Evolutionary conservation across 345 rosid species (phyloP), one percentile per base, ranked within the genome.

Genomic region (Geranium brycei): DNA sequence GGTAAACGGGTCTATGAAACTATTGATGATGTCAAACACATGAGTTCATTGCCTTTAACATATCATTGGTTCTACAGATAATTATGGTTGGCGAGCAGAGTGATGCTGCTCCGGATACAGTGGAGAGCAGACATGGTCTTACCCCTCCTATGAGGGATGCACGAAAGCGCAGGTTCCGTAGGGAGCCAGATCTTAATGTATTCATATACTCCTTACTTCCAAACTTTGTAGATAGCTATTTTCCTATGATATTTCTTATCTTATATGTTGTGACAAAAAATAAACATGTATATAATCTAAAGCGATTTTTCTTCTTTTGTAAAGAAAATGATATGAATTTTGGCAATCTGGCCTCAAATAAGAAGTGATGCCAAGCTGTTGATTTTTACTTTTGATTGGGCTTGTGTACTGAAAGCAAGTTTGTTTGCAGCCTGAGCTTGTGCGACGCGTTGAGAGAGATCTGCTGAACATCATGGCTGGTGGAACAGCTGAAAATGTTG

Each of bases 141-240:
- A 87, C 97, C 57, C 91, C 99, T 78, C 96, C 97, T 16, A 83
- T 87, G 96, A 87, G 95, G 75, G 99, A 95, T 83, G 95, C 97
- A 59, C 82, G 99, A 14, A 95, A 88, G 80, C 80, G 99, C 70
- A 80, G 99, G 76, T 91, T 95, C 60, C 92, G 95, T 11, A 82
- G 99, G 71, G 99, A 90, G 76, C 96, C 99, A 28, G 97, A 95
- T 73, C 85, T 95, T 66, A 95, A 91, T 83, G 97, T 91, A 91
- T 38, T 23, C 7, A 64, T 30, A 66, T 0, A 16, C 62, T 73
- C 11, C 11, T 19, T 35, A 35, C 41, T 35, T 35, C 10, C 41
- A 4, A 35, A 3, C 41, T 35, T 7, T 35, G 41, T 35, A 23
- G 28, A 23, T 23, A 23, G 2, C 28, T 23, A 23, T 23, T 53